A percentile compares a stretch with the other conserved stretches of the same genome.
These are phyloP conservation scores for Boletus reticuloceps DNA, from an alignment of 768 basidiomycete genomes.

Conservation along the genomic window DNA sequence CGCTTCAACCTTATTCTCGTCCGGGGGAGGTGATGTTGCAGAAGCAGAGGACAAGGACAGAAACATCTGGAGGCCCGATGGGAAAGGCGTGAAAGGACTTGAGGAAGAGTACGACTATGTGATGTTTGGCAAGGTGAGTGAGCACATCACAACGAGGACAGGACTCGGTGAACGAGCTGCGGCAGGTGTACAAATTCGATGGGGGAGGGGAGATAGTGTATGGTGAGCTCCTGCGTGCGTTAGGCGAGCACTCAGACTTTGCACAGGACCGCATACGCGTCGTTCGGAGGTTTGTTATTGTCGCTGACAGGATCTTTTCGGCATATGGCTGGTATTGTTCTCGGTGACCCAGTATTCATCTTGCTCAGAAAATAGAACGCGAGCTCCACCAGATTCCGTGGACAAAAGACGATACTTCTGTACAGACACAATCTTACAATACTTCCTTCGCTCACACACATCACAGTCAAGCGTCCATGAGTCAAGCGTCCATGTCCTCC, in stretches of 20 bases:
- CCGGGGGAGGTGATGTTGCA: constrained; percentile 49
- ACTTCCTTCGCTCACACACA: background rate
- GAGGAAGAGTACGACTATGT: constrained; percentile 99
- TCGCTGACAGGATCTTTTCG: constrained; percentile 90
- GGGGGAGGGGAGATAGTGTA: constrained; percentile 85
- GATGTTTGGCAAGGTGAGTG: constrained; percentile 97
- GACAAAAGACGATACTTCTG: background rate
- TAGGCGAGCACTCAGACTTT: background rate
- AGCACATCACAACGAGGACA: background rate
- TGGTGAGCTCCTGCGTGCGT: background rate
- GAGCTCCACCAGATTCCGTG: background rate
- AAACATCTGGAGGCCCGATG: constrained; percentile 83
- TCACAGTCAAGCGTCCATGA: constrained; percentile 1
- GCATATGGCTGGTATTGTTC: constrained; percentile 87
- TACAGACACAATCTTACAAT: constrained; percentile 9
- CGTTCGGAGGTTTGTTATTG: constrained; percentile 94
- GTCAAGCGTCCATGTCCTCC: constrained; percentile 2
- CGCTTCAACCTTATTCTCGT: constrained; percentile 70
- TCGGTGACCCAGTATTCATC: constrained; percentile 91
- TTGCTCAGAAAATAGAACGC: constrained; percentile 69
- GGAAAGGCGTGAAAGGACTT: constrained; percentile 73
- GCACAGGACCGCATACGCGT: constrained; percentile 87
- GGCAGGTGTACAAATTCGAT: constrained; percentile 95
- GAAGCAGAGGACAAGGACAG: constrained; percentile 70
- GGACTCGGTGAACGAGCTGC: constrained; percentile 8